A percentile compares a stretch with the other conserved stretches of the same genome.
phyloP scores from a whole-genome alignment of 225 moss, liverwort and hornwort species.

The Polytrichum formosum region DNA sequence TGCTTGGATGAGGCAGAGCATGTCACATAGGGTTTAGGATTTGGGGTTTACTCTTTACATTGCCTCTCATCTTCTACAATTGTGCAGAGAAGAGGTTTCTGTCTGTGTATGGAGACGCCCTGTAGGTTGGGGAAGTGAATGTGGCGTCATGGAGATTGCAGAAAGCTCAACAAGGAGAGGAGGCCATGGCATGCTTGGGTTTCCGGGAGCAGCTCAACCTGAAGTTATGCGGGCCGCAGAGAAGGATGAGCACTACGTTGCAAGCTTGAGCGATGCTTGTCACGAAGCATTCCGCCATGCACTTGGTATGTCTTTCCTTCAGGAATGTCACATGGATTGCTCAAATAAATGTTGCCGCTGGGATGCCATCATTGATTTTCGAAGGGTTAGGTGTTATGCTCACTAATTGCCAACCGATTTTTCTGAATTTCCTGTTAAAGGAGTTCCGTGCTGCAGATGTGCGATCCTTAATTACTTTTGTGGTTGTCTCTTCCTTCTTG shows the following conservation, averaged over 20 bases:
- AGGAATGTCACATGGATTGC: too few relatives aligned
- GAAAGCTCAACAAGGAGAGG: not conserved
- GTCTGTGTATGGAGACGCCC: not conserved
- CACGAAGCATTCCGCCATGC: constrained; percentile 92
- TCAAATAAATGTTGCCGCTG: too few relatives aligned
- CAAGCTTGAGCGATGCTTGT: constrained; percentile 84
- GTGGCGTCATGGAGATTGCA: not conserved
- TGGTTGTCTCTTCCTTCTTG: not conserved
- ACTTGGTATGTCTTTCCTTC: constrained; percentile 43
- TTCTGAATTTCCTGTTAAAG: not conserved
- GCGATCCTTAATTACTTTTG: too few relatives aligned
- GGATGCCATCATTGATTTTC: too few relatives aligned
- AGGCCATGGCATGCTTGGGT: constrained; percentile 9
- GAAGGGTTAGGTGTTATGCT: too few relatives aligned
- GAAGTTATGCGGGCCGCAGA: constrained; percentile 99
- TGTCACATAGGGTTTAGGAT: too few relatives aligned
- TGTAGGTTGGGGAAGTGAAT: not conserved
- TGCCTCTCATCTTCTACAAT: too few relatives aligned
- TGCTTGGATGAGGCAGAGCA: too few relatives aligned
- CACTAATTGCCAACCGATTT: not conserved
- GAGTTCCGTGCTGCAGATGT: too few relatives aligned
- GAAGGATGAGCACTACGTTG: constrained; percentile 95
- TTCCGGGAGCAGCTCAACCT: constrained; percentile 84
- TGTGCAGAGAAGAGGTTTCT: not conserved
- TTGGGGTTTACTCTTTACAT: too few relatives aligned